Percentiles rank a stretch among this genome's conserved stretches.
These are phyloP conservation scores for Gloeopeniophorella convolvens DNA, from an alignment of 768 basidiomycete genomes.

Conservation along the genomic window DNA sequence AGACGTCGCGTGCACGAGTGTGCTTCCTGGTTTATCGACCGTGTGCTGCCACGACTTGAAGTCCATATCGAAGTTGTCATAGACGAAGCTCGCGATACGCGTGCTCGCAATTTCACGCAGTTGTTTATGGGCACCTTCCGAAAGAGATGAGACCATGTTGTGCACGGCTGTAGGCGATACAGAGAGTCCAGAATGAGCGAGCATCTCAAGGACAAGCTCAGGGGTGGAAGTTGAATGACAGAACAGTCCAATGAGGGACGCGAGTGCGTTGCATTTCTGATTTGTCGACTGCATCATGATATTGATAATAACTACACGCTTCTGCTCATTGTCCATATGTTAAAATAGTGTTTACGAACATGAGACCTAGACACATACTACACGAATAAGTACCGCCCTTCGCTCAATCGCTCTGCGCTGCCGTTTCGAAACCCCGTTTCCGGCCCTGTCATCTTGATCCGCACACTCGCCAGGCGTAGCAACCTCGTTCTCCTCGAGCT, in stretches of 20 bases:
- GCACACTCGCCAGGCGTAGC: no score
- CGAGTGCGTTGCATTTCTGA: conserved; percentile 24
- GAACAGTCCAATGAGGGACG: conserved; percentile 27
- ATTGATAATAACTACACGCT: conserved; percentile 24
- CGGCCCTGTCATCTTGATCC: no score
- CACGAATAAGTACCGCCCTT: no score
- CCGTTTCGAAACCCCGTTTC: no score
- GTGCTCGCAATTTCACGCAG: neutral
- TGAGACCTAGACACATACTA: no score
- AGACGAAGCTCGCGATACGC: neutral
- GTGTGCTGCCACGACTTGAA: neutral
- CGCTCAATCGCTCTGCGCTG: no score
- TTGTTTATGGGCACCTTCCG: neutral
- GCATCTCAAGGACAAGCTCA: conserved; percentile 24
- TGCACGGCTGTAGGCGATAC: conserved; percentile 9
- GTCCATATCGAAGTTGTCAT: neutral
- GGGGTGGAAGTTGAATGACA: conserved; percentile 25
- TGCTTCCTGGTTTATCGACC: neutral
- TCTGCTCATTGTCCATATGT: no score
- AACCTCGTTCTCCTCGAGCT: no score
- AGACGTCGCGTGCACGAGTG: neutral
- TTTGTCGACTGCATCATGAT: conserved; percentile 27
- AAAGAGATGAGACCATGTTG: neutral
- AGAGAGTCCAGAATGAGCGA: conserved; percentile 27
- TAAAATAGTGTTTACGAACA: no score